phyloP scores from a whole-genome alignment of 2,329 filamentous ascomycete genomes.

The Drechslera avenae region DNA sequence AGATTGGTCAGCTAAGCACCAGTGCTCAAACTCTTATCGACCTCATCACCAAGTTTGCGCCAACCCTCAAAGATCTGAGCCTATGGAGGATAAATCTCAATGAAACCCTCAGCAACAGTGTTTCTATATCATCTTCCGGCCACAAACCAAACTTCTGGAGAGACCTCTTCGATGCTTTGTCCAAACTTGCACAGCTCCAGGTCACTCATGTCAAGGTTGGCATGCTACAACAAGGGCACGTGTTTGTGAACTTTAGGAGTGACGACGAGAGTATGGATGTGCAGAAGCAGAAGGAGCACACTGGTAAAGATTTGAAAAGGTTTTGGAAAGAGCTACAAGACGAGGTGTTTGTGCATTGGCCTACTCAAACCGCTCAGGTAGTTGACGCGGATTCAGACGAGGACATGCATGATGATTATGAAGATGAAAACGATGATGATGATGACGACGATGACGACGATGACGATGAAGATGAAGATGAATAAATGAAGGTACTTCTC shows the following conservation, averaged over 20 bases:
- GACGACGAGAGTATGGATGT: background rate
- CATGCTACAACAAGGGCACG: conserved; percentile 20
- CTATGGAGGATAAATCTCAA: conserved; percentile 53
- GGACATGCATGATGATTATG: conserved; percentile 16
- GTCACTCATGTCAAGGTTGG: conserved; percentile 25
- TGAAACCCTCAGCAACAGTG: background rate
- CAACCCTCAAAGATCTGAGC: conserved; percentile 53
- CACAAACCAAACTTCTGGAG: conserved; percentile 28
- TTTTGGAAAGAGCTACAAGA: conserved; percentile 18
- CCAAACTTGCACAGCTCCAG: conserved; percentile 13
- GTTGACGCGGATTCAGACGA: conserved; percentile 11
- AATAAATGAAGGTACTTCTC: no score
- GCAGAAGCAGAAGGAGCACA: conserved; percentile 15
- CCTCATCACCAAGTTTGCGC: conserved; percentile 49
- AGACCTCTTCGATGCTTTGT: conserved; percentile 22
- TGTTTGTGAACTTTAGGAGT: conserved; percentile 19
- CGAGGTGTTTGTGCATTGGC: conserved; percentile 25
- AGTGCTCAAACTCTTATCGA: conserved; percentile 12
- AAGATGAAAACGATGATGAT: conserved; percentile 18
- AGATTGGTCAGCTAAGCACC: conserved; percentile 30
- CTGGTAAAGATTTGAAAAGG: conserved; percentile 19
- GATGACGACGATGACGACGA: conserved; percentile 11
- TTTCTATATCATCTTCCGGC: conserved; percentile 1
- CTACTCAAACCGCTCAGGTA: background rate
- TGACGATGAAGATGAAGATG: no score